These are phyloP conservation scores for Viola odorata DNA, from an alignment of 345 rosid genomes.

Conservation along the genomic window DNA sequence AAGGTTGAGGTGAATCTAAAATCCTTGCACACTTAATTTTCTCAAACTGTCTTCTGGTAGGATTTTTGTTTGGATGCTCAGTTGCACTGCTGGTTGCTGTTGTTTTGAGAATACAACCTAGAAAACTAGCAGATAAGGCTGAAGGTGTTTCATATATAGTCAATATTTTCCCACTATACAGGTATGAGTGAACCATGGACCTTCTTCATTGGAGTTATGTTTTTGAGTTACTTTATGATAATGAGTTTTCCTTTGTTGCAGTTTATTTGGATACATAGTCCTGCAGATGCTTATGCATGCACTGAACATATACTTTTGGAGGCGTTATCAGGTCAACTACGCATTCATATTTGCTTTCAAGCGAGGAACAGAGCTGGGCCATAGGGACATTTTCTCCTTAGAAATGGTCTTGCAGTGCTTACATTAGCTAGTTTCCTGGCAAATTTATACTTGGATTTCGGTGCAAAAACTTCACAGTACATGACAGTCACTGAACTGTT, in stretches of 20 bases:
- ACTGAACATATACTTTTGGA: conserved; percentile 63
- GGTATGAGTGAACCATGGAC: conserved; percentile 31
- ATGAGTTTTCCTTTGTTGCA: conserved; percentile 29
- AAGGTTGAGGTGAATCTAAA: not conserved
- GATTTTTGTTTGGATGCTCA: conserved; percentile 61
- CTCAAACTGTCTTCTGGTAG: too few relatives aligned
- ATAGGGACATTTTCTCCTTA: conserved; percentile 56
- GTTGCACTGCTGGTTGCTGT: conserved; percentile 50
- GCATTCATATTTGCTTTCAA: conserved; percentile 67
- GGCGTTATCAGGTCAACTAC: conserved; percentile 55
- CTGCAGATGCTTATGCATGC: conserved; percentile 64
- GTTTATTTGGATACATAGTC: conserved; percentile 53
- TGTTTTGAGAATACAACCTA: conserved; percentile 44
- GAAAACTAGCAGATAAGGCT: conserved; percentile 38
- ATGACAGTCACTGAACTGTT: conserved; percentile 43
- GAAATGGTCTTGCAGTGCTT: conserved; percentile 59
- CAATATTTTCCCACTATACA: conserved; percentile 70
- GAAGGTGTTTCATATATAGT: conserved; percentile 50
- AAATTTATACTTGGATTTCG: conserved; percentile 51
- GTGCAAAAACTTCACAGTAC: conserved; percentile 31
- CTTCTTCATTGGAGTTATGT: too few relatives aligned
- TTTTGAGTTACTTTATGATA: too few relatives aligned
- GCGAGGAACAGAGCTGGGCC: conserved; percentile 59
- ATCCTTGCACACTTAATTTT: conserved; percentile 1
- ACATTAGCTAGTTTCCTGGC: conserved; percentile 44